Conservation (phyloP, 2,329 filamentous ascomycete species). For the Penicillium sp. region DNA sequence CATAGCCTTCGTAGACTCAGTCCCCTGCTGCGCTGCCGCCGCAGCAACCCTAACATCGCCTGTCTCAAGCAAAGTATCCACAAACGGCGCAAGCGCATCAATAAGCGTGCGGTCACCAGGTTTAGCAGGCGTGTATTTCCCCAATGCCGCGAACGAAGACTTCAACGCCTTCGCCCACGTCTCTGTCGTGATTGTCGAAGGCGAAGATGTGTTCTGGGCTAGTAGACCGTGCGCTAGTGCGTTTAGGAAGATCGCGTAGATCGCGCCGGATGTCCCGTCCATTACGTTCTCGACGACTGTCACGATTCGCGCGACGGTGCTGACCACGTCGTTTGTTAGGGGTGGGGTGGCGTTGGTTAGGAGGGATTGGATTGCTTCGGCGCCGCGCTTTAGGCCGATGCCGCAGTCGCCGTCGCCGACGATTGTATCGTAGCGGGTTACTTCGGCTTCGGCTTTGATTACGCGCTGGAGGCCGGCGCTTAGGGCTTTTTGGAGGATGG, state of each 20-base stretch:
- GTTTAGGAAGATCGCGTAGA: slow-evolving; percentile 88
- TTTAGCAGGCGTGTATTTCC: slow-evolving; percentile 82
- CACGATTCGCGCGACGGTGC: slow-evolving; percentile 61
- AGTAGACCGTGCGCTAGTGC: slow-evolving; percentile 70
- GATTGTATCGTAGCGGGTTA: slow-evolving; percentile 72
- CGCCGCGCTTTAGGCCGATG: slow-evolving; percentile 79
- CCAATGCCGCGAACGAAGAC: slow-evolving; percentile 68
- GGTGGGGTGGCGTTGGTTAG: slow-evolving; percentile 42
- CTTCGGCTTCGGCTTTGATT: slow-evolving; percentile 63
- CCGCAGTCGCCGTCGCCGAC: slow-evolving; percentile 92
- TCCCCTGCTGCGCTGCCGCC: slow-evolving; percentile 69
- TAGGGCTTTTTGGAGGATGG: slow-evolving; percentile 54
- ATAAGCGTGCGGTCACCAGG: slow-evolving; percentile 88
- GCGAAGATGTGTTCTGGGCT: slow-evolving; percentile 50
- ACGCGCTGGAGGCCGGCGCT: slow-evolving; percentile 57
- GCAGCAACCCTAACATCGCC: slow-evolving; percentile 72
- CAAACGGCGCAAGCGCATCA: slow-evolving; percentile 86
- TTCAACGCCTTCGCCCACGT: slow-evolving; percentile 69
- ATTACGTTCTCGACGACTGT: slow-evolving; percentile 66
- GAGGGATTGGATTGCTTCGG: slow-evolving; percentile 60
- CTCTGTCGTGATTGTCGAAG: slow-evolving; percentile 49
- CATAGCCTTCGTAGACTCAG: slow-evolving; percentile 88
- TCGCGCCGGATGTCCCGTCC: slow-evolving; percentile 74
- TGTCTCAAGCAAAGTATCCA: slow-evolving; percentile 66
- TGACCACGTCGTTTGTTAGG: slow-evolving; percentile 57